Evolutionary conservation across 2,329 filamentous ascomycete species (phyloP).

Genomic region (Colletotrichum truncatum): DNA sequence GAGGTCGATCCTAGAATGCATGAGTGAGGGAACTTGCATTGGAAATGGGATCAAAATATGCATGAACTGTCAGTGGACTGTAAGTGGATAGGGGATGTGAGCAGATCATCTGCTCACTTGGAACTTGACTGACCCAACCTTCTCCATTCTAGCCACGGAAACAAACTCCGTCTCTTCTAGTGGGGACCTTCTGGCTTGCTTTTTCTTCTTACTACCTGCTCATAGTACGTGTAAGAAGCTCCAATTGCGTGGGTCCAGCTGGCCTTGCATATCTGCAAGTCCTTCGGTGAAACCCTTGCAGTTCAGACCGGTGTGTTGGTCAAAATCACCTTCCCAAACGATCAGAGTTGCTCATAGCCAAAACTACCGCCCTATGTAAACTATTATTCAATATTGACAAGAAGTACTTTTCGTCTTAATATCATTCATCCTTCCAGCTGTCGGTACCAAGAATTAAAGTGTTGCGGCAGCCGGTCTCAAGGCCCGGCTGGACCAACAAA

Average conservation of each 20-base stretch:
- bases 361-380: too few species aligned
- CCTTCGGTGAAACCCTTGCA: neutral
- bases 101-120: neutral
- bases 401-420: too few species aligned
- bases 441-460: too few species aligned
- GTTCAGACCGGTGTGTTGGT: neutral
- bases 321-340: neutral
- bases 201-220: neutral
- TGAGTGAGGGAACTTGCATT: neutral
- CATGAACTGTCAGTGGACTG: too few species aligned
- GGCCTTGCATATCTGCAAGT: neutral
- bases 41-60: neutral
- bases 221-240: neutral
- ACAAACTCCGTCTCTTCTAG: neutral
- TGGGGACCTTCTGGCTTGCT: neutral
- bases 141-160: too few species aligned
- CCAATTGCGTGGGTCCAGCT: neutral
- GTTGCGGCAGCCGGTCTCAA: too few species aligned
- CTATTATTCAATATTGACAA: too few species aligned
- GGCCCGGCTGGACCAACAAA: too few species aligned
- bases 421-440: too few species aligned
- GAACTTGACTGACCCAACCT: too few species aligned
- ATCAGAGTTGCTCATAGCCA: too few species aligned
- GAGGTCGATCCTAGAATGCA: neutral
- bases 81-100: neutral